phyloP scores from a whole-genome alignment of 148 eudicot species.

The Cornus florida region DNA sequence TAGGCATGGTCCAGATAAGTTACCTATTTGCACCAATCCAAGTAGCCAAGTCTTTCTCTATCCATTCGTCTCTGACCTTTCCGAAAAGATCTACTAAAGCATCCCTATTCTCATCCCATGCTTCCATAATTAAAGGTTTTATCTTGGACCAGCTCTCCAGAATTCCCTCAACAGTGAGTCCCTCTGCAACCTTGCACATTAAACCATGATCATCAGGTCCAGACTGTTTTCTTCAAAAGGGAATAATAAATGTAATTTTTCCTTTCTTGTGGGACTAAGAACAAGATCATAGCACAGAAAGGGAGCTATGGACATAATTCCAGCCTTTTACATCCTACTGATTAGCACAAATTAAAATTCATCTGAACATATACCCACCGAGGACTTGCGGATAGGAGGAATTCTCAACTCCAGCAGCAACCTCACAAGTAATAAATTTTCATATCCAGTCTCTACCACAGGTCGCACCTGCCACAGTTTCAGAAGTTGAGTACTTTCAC shows the following conservation, averaged over 20 bases:
- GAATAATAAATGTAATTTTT: neutral
- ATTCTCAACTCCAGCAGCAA: constrained; percentile 71
- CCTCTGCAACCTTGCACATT: constrained; percentile 70
- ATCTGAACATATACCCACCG: constrained; percentile 49
- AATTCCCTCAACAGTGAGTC: constrained; percentile 74
- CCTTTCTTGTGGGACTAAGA: neutral
- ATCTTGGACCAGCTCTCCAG: constrained; percentile 76
- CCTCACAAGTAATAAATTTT: constrained; percentile 84
- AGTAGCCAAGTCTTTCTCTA: constrained; percentile 73
- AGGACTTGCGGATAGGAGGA: constrained; percentile 70
- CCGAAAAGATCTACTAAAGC: constrained; percentile 78
- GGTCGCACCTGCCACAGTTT: constrained; percentile 74
- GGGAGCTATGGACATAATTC: neutral
- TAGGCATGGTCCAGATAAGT: constrained; percentile 7
- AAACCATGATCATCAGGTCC: constrained; percentile 22
- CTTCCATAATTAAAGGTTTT: constrained; percentile 76
- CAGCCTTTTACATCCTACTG: constrained; percentile 1
- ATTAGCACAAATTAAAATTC: no score
- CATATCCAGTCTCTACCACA: constrained; percentile 98
- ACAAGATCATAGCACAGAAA: neutral
- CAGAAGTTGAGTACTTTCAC: neutral
- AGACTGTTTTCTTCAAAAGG: neutral
- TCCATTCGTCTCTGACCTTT: constrained; percentile 94
- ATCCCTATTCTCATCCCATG: constrained; percentile 78
- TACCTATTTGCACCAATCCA: constrained; percentile 99